These are phyloP conservation scores for Flaveria robusta DNA, from an alignment of 129 eudicot genomes.

Conservation along the genomic window DNA sequence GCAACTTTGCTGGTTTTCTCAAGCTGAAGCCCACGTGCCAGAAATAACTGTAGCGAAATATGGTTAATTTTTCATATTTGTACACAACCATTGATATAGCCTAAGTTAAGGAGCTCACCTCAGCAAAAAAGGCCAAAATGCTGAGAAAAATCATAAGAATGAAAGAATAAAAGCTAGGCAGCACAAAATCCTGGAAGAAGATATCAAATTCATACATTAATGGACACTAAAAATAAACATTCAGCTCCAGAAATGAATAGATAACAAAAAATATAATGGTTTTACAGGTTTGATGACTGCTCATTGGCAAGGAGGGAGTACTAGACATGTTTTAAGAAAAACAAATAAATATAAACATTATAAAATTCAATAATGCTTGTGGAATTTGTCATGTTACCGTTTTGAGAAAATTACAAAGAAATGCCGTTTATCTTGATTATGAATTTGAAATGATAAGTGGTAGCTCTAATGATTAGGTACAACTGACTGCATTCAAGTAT, in stretches of 20 bases:
- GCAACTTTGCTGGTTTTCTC: conserved; percentile 71
- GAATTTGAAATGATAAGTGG: background rate
- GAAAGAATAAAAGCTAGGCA: conserved; percentile 59
- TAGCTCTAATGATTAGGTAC: conserved; percentile 16
- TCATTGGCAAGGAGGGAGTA: background rate
- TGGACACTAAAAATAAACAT: conserved; percentile 2
- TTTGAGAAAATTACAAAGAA: background rate
- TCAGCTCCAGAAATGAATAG: background rate
- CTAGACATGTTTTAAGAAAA: background rate
- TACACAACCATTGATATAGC: too few relatives aligned
- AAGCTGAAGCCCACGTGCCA: conserved; percentile 78
- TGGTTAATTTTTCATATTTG: too few relatives aligned
- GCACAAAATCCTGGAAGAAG: conserved; percentile 57
- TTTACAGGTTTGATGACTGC: background rate
- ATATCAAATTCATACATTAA: background rate
- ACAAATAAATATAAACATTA: background rate
- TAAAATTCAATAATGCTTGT: background rate
- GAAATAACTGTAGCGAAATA: conserved; percentile 45
- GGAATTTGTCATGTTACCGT: conserved; percentile 3
- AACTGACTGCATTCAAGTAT: background rate
- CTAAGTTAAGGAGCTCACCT: conserved; percentile 41
- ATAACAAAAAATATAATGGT: background rate
- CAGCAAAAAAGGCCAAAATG: conserved; percentile 60
- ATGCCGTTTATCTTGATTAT: conserved; percentile 12
- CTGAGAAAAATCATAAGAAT: conserved; percentile 65